These are phyloP conservation scores for Leishmania tarentolae DNA, from an alignment of 208 protist genomes.

Conservation along the genomic window DNA sequence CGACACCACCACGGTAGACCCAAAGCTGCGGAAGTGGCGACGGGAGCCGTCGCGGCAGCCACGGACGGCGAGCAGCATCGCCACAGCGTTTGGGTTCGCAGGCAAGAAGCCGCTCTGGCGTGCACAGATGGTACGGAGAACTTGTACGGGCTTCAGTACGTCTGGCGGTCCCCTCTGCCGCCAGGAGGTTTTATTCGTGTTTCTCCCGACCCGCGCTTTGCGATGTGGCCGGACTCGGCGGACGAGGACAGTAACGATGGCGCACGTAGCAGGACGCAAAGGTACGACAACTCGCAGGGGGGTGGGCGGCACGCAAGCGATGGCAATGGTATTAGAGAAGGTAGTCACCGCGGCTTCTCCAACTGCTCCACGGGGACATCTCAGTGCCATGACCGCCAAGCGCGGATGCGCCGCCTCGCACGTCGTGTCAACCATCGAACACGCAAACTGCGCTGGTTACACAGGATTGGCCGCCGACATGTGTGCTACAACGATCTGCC, in stretches of 20 bases:
- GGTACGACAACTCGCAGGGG: not conserved
- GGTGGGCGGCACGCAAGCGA: not conserved
- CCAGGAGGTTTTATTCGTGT: constrained; percentile 76
- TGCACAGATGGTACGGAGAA: constrained; percentile 46
- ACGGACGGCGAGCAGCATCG: constrained; percentile 5
- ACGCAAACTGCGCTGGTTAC: constrained; percentile 29
- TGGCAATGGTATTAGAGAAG: not conserved
- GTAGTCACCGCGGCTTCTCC: not conserved
- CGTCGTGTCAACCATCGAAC: constrained; percentile 27
- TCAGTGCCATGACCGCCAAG: constrained; percentile 14
- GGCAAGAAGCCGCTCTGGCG: constrained; percentile 34
- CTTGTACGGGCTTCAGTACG: constrained; percentile 77
- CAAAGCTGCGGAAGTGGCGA: not conserved
- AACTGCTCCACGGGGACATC: not conserved
- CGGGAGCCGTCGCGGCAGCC: not conserved
- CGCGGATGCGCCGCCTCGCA: constrained; percentile 28
- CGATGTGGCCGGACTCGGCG: constrained; percentile 76
- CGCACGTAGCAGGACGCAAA: not conserved
- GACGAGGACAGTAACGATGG: not conserved
- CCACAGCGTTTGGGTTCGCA: constrained; percentile 9
- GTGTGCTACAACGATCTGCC: constrained; percentile 31
- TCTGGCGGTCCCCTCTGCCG: constrained; percentile 68
- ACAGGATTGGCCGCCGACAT: constrained; percentile 23
- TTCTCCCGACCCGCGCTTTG: constrained; percentile 50
- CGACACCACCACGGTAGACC: not conserved